phyloP scores from a whole-genome alignment of 257 asterid species.

The Solanum chaucha region DNA sequence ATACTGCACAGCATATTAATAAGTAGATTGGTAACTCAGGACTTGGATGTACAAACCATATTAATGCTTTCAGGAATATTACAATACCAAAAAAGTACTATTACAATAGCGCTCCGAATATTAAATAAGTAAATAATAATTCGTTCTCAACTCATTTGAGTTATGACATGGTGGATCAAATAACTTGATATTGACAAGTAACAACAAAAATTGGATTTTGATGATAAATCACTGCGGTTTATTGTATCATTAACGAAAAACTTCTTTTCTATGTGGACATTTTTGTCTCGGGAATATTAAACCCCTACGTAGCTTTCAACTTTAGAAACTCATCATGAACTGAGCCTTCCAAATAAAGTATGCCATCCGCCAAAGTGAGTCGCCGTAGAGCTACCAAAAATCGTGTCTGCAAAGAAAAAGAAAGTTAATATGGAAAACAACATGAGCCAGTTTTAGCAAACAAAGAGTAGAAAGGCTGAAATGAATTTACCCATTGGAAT shows the following conservation, averaged over 20 bases:
- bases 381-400: conserved; percentile 63
- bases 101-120: not conserved
- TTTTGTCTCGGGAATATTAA: not conserved
- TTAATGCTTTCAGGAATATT: not conserved
- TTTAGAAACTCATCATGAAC: conserved; percentile 25
- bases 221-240: not conserved
- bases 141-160: not conserved
- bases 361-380: conserved; percentile 44
- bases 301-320: conserved; percentile 27
- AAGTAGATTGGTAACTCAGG: not conserved
- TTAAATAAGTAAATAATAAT: not conserved
- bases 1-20: not conserved
- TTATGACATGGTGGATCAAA: not conserved
- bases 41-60: not conserved
- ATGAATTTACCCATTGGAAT: conserved; percentile 72
- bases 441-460: not conserved
- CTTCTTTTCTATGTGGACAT: not conserved
- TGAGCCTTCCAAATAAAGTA: conserved; percentile 46
- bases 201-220: not conserved
- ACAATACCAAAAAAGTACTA: no score
- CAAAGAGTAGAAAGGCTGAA: not conserved
- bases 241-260: not conserved
- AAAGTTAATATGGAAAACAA: not conserved
- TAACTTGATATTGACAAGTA: not conserved
- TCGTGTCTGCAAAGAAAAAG: conserved; percentile 45